Base-by-base conservation (phyloP, 305 asterid genomes). In the Ilex paraguariensis region DNA sequence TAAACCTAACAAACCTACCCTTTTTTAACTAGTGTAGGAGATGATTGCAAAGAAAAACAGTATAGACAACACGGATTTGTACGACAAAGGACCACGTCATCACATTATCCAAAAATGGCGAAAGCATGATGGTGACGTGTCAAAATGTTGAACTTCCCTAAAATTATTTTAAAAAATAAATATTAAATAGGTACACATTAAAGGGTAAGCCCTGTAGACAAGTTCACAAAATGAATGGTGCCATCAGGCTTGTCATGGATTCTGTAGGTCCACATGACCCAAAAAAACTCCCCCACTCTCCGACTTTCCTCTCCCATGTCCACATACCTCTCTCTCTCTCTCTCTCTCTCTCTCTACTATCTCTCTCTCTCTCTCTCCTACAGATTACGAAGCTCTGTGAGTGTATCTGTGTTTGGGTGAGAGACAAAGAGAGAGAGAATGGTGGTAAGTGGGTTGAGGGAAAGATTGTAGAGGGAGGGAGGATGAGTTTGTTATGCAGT, bases 401-500 rank as follows among this genome's bases (percentile, higher is more conserved):
- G 28, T 21, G 28, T 21, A 2, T 21, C 28, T 21, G 28, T 21
- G 28, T 21, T 21, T 21, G 28, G 28, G 28, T 21, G 28, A 21
- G 28, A 21, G 28, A 66, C 51, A 52, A 3, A 21, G 68, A 17
- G 63, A 61, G 3, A 60, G 4, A 48, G 39, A 14, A 42, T 42
- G 64, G 59, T 51, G 64, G 31, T 61, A 70, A 69, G 50, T 57
- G 57, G 70, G 55, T 40, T 59, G 75, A 46, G 60, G 70, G 53
- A 61, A 39, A 56, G 44, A 65, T 63, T 49, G 13, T 30, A 51
- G 85, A 70, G 67, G 65, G 71, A 64, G 72, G 75, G 82, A 81
- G 70, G 69, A 80, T 85, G 94, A 88, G 67, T 75, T 58, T 74
- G 74, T 70, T 63, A 64, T 77, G 82, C 81, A 31, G 69, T 76